Percentiles rank a stretch among this genome's conserved stretches.
Evolutionary conservation across 1,139 yeast species (phyloP).

Genomic region (Hanseniaspora uvarum): DNA sequence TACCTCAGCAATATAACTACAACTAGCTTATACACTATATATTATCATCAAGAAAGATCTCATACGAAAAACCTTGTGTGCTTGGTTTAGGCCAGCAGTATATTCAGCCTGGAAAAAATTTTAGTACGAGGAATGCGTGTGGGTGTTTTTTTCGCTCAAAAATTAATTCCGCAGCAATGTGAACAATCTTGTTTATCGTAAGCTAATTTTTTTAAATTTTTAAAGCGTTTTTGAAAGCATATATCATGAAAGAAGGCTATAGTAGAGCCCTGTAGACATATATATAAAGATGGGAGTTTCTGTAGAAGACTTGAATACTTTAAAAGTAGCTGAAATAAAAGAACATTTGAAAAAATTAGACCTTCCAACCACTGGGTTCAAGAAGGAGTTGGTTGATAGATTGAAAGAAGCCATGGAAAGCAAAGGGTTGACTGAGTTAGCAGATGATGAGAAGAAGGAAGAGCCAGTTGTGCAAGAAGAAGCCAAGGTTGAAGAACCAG

Average conservation of each 20-base stretch:
- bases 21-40: background rate
- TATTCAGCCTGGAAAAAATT: no score
- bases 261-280: background rate
- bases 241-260: no score
- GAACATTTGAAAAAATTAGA: constrained; percentile 61
- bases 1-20: constrained; percentile 10
- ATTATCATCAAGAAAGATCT: background rate
- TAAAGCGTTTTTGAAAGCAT: no score
- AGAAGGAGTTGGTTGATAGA: constrained; percentile 69
- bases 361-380: constrained; percentile 67
- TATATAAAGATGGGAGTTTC: constrained; percentile 7
- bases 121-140: no score
- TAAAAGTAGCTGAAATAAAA: constrained; percentile 76
- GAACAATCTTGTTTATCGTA: background rate
- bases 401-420: constrained; percentile 33
- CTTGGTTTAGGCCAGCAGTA: background rate
- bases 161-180: no score
- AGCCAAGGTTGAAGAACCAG: constrained; percentile 21
- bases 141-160: no score
- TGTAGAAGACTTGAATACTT: constrained; percentile 13
- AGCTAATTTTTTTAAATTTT: no score
- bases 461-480: constrained; percentile 22
- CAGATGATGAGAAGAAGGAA: constrained; percentile 19
- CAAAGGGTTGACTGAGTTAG: constrained; percentile 22
- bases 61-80: background rate